Conservation (phyloP, 2,329 filamentous ascomycete genomes). For the Daldinia sp. region DNA sequence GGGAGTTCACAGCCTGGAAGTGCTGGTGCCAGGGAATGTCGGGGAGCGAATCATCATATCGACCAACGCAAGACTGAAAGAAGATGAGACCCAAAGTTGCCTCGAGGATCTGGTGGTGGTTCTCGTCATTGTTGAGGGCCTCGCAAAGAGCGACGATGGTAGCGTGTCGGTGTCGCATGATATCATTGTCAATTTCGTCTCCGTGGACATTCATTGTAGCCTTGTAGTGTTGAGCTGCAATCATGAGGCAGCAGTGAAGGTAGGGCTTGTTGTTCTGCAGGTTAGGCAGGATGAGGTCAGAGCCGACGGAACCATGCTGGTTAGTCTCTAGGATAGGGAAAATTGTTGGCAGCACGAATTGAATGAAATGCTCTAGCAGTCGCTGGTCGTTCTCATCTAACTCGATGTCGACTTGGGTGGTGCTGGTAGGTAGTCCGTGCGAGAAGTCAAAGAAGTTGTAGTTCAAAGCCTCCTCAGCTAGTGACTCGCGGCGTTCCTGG, state of each 20-base stretch:
- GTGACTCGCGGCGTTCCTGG: conserved; percentile 75
- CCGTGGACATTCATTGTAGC: conserved; percentile 73
- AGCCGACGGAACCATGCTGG: conserved; percentile 83
- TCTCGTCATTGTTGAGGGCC: conserved; percentile 80
- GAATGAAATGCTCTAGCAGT: conserved; percentile 90
- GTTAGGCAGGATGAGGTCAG: conserved; percentile 86
- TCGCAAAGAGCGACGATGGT: conserved; percentile 89
- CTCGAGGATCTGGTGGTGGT: conserved; percentile 90
- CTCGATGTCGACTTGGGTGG: conserved; percentile 79
- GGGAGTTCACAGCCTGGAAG: conserved; percentile 88
- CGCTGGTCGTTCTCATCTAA: conserved; percentile 90
- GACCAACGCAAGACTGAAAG: conserved; percentile 92
- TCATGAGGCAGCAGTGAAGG: conserved; percentile 94
- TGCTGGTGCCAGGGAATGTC: conserved; percentile 98
- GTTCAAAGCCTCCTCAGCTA: conserved; percentile 74
- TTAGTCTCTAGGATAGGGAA: conserved; percentile 94
- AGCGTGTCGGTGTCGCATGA: conserved; percentile 90
- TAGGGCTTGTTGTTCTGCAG: conserved; percentile 93
- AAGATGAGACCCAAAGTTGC: conserved; percentile 95
- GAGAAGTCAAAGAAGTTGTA: conserved; percentile 87
- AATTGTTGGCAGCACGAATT: conserved; percentile 86
- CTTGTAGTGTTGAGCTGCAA: conserved; percentile 92
- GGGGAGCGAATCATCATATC: conserved; percentile 83
- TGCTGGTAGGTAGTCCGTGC: conserved; percentile 72
- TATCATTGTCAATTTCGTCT: conserved; percentile 87